Conservation (phyloP, 495 filamentous ascomycete genomes). For the Aspergillus panamensis region DNA sequence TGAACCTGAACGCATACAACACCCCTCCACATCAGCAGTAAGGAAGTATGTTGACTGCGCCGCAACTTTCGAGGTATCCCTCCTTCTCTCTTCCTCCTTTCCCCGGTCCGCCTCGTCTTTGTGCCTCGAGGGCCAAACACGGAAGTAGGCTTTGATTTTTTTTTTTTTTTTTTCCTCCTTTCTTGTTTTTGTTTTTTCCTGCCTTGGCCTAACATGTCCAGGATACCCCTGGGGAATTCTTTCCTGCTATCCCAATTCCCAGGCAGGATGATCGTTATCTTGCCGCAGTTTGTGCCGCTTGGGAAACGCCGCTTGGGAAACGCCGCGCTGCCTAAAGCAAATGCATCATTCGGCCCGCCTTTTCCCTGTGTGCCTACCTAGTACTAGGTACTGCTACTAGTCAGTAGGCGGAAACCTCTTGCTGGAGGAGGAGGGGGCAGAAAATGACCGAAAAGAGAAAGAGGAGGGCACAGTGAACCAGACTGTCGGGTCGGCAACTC, state of each 20-base stretch:
- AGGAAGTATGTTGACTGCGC: constrained; percentile 36
- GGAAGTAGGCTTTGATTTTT: not conserved
- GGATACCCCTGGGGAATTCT: not conserved
- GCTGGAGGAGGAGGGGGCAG: not conserved
- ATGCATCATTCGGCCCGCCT: not conserved
- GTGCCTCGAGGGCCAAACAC: not conserved
- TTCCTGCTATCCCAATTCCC: not conserved
- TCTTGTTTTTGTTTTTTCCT: too few relatives aligned
- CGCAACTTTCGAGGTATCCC: constrained; percentile 20
- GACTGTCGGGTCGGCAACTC: constrained; percentile 30
- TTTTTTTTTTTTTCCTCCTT: too few relatives aligned
- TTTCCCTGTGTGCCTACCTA: not conserved
- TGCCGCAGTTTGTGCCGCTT: not conserved
- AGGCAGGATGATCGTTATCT: constrained; percentile 4
- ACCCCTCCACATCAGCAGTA: constrained; percentile 10
- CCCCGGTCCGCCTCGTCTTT: not conserved
- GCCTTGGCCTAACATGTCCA: constrained; percentile 4
- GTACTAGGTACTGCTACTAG: not conserved
- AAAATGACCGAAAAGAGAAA: constrained; percentile 1
- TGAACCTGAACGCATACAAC: constrained; percentile 16
- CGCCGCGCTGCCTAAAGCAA: constrained; percentile 14
- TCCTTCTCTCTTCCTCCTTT: constrained; percentile 2
- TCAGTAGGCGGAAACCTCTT: not conserved
- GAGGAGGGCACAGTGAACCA: constrained; percentile 32
- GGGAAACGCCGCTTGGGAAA: constrained; percentile 23